Conservation (phyloP, 805 yeast genomes). For the Pichia nanzhaoensis region DNA sequence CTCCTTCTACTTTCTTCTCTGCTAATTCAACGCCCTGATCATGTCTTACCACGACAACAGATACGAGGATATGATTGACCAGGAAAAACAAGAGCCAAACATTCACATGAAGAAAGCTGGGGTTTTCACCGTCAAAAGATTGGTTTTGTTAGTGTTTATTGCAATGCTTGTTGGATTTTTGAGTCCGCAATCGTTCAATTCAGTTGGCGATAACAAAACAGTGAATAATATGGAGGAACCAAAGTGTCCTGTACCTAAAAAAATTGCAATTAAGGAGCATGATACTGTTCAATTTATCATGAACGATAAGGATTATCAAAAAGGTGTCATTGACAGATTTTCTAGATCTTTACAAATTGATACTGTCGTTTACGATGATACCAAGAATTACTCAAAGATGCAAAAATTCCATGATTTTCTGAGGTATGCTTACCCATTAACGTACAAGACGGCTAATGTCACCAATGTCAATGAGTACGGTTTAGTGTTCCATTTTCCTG, state of each 20-base stretch:
- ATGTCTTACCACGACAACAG: conserved; percentile 4
- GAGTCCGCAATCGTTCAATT: neutral
- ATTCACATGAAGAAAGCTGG: neutral
- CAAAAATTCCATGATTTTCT: conserved; percentile 19
- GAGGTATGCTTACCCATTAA: conserved; percentile 20
- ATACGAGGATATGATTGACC: neutral
- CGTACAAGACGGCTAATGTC: conserved; percentile 37
- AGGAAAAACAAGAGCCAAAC: neutral
- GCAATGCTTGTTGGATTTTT: conserved; percentile 3
- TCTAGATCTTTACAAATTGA: conserved; percentile 46
- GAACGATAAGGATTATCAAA: conserved; percentile 28
- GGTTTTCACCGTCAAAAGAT: conserved; percentile 1
- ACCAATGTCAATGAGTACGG: conserved; percentile 58
- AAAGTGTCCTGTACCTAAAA: conserved; percentile 24
- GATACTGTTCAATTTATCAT: conserved; percentile 26
- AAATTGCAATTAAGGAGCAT: conserved; percentile 16
- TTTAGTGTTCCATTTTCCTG: conserved; percentile 59
- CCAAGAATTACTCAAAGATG: conserved; percentile 18
- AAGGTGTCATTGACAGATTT: conserved; percentile 35
- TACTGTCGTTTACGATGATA: conserved; percentile 35
- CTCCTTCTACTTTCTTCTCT: neutral
- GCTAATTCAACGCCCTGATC: neutral
- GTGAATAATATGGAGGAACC: neutral
- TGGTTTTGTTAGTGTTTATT: conserved; percentile 3
- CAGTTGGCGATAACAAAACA: neutral